A percentile compares a stretch with the other conserved stretches of the same genome.
These are phyloP conservation scores for Suhomyces sp. DNA, from an alignment of 805 yeast species.

Conservation along the genomic window DNA sequence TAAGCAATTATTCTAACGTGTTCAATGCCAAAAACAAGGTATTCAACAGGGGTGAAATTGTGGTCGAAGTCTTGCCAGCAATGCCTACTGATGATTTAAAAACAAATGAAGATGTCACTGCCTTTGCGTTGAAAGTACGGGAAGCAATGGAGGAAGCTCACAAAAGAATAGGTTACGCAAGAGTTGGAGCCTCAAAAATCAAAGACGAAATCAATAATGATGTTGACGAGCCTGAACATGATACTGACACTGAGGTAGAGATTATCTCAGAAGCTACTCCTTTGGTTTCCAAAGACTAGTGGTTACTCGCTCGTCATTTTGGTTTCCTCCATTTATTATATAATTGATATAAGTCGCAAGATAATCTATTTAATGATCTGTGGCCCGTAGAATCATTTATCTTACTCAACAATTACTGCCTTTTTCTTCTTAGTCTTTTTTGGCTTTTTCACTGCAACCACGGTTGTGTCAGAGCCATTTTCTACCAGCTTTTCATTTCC, in stretches of 20 bases:
- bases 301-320: not conserved
- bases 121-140: constrained; percentile 54
- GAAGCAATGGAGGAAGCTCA: constrained; percentile 51
- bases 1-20: constrained; percentile 77
- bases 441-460: constrained; percentile 33
- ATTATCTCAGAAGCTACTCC: constrained; percentile 21
- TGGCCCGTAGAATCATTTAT: not conserved
- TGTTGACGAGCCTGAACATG: not conserved
- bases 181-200: constrained; percentile 2
- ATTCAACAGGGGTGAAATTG: constrained; percentile 77
- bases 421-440: constrained; percentile 38
- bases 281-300: constrained; percentile 15
- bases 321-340: not conserved
- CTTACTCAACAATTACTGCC: constrained; percentile 34
- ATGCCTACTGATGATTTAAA: constrained; percentile 62
- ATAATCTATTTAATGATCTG: not conserved
- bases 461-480: constrained; percentile 6
- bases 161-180: constrained; percentile 43
- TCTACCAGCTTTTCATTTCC: not conserved
- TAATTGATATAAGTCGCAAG: not conserved
- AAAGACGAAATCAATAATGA: not conserved
- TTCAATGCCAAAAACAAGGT: constrained; percentile 57
- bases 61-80: constrained; percentile 78
- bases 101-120: constrained; percentile 67
- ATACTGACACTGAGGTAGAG: constrained; percentile 12